Percentiles rank a stretch among this genome's conserved stretches.
These are phyloP conservation scores for Thecaphora thlaspeos DNA, from an alignment of 1,284 basidiomycete species.

Conservation along the genomic window DNA sequence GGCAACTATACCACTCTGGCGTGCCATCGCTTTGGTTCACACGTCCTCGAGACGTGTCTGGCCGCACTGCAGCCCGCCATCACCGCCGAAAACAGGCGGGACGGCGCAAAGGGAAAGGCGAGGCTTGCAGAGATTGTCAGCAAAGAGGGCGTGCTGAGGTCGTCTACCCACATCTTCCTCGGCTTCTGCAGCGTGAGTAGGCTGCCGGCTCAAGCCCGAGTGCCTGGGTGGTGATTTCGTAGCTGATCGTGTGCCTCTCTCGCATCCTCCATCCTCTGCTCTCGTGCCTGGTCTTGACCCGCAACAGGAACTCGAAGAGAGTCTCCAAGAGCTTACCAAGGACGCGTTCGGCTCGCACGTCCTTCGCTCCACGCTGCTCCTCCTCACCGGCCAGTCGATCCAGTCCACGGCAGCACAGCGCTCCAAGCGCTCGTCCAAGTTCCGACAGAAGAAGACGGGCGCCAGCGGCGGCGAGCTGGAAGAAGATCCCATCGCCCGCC, in stretches of 20 bases:
- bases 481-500: no score
- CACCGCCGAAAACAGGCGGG: slow-evolving; percentile 16
- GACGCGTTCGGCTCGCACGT: slow-evolving; percentile 48
- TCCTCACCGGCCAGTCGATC: slow-evolving; percentile 43
- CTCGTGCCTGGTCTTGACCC: no score
- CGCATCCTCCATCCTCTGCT: no score
- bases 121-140: slow-evolving; percentile 14
- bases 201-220: no score
- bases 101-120: slow-evolving; percentile 9
- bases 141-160: slow-evolving; percentile 38
- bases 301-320: slow-evolving; percentile 26
- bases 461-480: not conserved
- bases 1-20: slow-evolving; percentile 42
- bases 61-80: slow-evolving; percentile 31
- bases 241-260: no score
- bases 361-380: slow-evolving; percentile 40
- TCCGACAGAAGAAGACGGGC: slow-evolving; percentile 6
- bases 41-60: slow-evolving; percentile 46
- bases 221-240: no score
- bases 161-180: slow-evolving; percentile 34
- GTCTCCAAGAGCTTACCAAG: slow-evolving; percentile 21
- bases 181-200: slow-evolving; percentile 15
- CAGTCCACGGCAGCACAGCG: slow-evolving; percentile 16
- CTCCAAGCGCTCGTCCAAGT: slow-evolving; percentile 46
- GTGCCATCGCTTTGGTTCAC: slow-evolving; percentile 53